Conservation (phyloP, 1,284 basidiomycete species). For the Kwoniella shivajii region DNA sequence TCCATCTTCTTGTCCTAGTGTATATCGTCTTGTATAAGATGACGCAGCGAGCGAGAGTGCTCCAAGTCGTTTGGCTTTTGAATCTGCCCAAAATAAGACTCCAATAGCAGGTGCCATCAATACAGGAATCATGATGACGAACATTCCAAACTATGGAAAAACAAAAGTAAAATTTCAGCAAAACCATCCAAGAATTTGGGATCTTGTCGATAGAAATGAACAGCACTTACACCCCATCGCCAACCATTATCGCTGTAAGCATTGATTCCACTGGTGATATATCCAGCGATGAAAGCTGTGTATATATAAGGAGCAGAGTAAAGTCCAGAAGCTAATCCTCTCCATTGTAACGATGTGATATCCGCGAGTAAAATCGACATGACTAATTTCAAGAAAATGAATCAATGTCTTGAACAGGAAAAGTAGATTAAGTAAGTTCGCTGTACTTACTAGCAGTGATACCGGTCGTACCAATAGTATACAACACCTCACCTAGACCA, state of each 20-base stretch:
- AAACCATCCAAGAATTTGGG: too few species aligned
- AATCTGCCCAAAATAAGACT: conserved; percentile 46
- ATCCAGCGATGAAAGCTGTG: conserved; percentile 39
- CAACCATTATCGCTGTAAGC: conserved; percentile 57
- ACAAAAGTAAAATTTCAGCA: neutral
- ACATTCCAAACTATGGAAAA: conserved; percentile 18
- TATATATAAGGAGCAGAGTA: conserved; percentile 66
- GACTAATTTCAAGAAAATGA: neutral
- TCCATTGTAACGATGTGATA: conserved; percentile 74
- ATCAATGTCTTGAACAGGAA: too few species aligned
- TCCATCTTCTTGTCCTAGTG: conserved; percentile 9
- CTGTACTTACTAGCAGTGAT: conserved; percentile 13
- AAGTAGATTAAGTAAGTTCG: too few species aligned
- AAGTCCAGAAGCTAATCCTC: conserved; percentile 68
- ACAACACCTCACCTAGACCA: conserved; percentile 18
- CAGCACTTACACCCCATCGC: conserved; percentile 63
- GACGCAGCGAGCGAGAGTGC: conserved; percentile 22
- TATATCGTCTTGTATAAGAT: conserved; percentile 12
- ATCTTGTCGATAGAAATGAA: neutral
- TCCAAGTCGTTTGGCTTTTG: conserved; percentile 35
- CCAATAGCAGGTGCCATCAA: conserved; percentile 25
- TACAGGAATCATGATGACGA: conserved; percentile 18
- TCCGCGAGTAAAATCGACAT: conserved; percentile 58
- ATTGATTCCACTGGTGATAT: conserved; percentile 63
- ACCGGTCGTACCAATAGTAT: conserved; percentile 22